Evolutionary conservation across 2,329 filamentous ascomycete genomes (phyloP).

Genomic region (Thermothelomyces thermophilus): DNA sequence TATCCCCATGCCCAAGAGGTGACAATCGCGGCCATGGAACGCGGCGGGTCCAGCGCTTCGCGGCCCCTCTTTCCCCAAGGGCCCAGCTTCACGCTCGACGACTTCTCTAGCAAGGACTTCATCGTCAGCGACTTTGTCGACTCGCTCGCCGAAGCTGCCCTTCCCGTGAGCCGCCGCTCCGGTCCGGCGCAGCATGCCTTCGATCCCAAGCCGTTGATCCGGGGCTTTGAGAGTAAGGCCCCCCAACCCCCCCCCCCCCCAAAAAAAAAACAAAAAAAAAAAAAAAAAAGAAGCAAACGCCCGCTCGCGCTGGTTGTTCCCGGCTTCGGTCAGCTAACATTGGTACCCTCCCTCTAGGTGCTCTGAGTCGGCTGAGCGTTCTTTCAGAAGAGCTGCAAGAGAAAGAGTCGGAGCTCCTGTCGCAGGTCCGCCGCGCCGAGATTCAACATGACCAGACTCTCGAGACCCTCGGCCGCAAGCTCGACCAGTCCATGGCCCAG

Average conservation of each 20-base stretch:
- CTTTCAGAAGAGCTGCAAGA: slow-evolving; percentile 80
- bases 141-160: slow-evolving; percentile 75
- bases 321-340: slow-evolving; percentile 23
- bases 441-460: slow-evolving; percentile 87
- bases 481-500: slow-evolving; percentile 84
- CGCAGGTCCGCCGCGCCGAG: slow-evolving; percentile 85
- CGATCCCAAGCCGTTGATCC: slow-evolving; percentile 93
- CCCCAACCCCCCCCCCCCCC: neutral
- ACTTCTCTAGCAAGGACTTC: slow-evolving; percentile 85
- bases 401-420: slow-evolving; percentile 83
- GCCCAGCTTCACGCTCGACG: slow-evolving; percentile 79
- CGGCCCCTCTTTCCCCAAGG: slow-evolving; percentile 69
- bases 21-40: slow-evolving; percentile 34
- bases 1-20: slow-evolving; percentile 15
- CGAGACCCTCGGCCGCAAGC: slow-evolving; percentile 76
- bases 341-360: slow-evolving; percentile 37
- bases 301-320: neutral
- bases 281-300: no score
- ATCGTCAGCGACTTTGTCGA: slow-evolving; percentile 98
- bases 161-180: slow-evolving; percentile 74
- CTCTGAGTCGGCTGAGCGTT: slow-evolving; percentile 59
- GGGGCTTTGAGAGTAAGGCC: slow-evolving; percentile 72
- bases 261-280: no score
- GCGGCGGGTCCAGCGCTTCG: slow-evolving; percentile 39
- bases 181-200: slow-evolving; percentile 60